Conservation (phyloP, 139 green algal genomes). For the Penium margaritaceum region DNA sequence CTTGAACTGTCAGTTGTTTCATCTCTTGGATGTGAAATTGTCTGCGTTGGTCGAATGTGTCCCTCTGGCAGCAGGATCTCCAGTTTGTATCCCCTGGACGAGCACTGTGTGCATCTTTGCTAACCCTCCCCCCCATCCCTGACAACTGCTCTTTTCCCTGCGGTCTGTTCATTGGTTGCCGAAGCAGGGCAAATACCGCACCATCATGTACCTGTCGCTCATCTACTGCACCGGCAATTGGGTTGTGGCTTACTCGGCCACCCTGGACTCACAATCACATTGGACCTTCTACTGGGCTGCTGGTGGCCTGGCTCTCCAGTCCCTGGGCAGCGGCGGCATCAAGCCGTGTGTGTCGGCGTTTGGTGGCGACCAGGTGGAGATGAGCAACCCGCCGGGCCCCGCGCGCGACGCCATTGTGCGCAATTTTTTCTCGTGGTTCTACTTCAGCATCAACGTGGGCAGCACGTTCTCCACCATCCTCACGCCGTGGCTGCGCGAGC, state of each 20-base stretch:
- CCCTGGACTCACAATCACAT: no score
- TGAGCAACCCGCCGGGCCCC: conserved; percentile 2
- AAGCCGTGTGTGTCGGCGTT: conserved; percentile 96
- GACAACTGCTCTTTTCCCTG: no score
- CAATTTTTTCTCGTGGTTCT: conserved; percentile 95
- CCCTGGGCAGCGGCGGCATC: conserved; percentile 88
- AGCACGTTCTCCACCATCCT: conserved; percentile 53
- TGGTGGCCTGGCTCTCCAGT: conserved; percentile 70
- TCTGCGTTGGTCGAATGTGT: no score
- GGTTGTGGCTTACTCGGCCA: conserved; percentile 39
- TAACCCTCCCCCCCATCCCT: no score
- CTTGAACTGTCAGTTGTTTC: no score
- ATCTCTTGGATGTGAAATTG: no score
- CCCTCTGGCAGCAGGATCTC: no score
- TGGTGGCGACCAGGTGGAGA: conserved; percentile 88
- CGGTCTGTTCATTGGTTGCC: conserved; percentile 2
- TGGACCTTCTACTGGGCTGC: conserved; percentile 16
- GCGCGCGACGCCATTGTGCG: conserved; percentile 59
- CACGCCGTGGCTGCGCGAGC: conserved; percentile 43
- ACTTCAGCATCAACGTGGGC: conserved; percentile 92
- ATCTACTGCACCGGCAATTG: conserved; percentile 76
- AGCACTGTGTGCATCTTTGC: no score
- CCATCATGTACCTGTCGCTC: conserved; percentile 83
- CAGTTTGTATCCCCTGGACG: no score
- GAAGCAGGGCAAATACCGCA: conserved; percentile 82